Conservation (phyloP, 768 basidiomycete genomes). For the Russula ochroleuca region DNA sequence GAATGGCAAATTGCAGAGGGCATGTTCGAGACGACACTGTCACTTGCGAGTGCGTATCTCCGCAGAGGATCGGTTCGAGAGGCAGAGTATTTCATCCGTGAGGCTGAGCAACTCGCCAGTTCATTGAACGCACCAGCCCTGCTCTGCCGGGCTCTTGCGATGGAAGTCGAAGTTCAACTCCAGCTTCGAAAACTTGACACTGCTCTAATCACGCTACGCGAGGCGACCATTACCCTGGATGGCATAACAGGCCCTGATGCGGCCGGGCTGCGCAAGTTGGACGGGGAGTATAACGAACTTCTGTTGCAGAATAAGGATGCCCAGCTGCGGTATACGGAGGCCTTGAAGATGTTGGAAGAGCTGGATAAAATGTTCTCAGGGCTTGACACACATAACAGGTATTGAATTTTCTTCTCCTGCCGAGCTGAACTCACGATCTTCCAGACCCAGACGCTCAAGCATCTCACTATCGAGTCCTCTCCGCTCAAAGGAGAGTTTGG, state of each 20-base stretch:
- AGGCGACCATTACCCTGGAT: constrained; percentile 45
- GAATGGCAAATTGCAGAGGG: constrained; percentile 78
- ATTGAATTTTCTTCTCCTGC: constrained; percentile 37
- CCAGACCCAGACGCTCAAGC: constrained; percentile 27
- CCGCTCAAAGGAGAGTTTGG: constrained; percentile 34
- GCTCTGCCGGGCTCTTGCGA: constrained; percentile 58
- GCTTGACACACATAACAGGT: constrained; percentile 44
- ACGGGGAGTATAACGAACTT: constrained; percentile 49
- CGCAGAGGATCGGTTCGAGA: constrained; percentile 78
- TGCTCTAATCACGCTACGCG: constrained; percentile 50
- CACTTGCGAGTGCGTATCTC: constrained; percentile 60
- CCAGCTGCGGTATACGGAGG: constrained; percentile 50
- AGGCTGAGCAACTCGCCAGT: constrained; percentile 69
- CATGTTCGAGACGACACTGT: constrained; percentile 60
- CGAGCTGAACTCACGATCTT: background rate
- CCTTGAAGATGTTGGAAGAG: constrained; percentile 56
- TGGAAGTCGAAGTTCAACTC: constrained; percentile 66
- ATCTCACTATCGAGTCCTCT: constrained; percentile 6
- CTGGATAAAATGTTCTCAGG: constrained; percentile 52
- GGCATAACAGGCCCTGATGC: constrained; percentile 52
- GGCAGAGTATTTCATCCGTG: constrained; percentile 77
- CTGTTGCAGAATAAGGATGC: constrained; percentile 45
- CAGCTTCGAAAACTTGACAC: constrained; percentile 56
- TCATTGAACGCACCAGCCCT: constrained; percentile 63
- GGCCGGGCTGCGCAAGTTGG: constrained; percentile 53